A percentile compares a stretch with the other conserved stretches of the same genome.
phyloP scores from a whole-genome alignment of 169 alveolate species.

The Cyclospora cayetanensis region DNA sequence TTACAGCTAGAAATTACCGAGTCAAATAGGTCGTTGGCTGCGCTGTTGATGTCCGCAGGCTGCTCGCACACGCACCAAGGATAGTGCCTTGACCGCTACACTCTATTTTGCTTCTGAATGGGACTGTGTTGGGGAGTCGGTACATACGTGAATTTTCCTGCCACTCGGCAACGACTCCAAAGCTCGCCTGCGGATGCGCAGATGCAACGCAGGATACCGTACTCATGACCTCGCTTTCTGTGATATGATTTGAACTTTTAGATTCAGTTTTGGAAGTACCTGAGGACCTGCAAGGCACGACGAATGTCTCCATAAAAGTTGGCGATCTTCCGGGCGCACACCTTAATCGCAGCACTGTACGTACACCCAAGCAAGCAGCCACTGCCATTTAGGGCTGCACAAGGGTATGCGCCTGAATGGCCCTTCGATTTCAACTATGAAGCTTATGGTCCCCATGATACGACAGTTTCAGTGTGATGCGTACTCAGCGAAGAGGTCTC shows the following conservation, averaged over 20 bases:
- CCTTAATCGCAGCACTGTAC: slow-evolving; percentile 79
- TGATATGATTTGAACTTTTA: neutral
- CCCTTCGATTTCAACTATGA: too few species aligned
- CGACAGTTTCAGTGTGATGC: too few species aligned
- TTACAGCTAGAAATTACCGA: too few species aligned
- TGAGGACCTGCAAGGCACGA: slow-evolving; percentile 82
- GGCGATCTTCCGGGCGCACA: slow-evolving; percentile 86
- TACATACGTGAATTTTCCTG: neutral
- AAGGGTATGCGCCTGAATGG: too few species aligned
- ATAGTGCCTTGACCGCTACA: too few species aligned
- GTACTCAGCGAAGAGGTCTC: too few species aligned
- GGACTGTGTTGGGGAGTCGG: neutral
- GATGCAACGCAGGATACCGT: neutral
- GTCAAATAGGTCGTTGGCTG: slow-evolving; percentile 57
- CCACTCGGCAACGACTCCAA: slow-evolving; percentile 8
- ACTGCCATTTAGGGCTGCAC: too few species aligned
- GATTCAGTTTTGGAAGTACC: slow-evolving; percentile 6
- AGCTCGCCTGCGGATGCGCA: neutral
- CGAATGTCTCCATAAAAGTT: slow-evolving; percentile 85
- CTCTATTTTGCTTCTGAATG: neutral
- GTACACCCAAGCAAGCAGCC: neutral
- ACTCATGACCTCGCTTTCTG: neutral
- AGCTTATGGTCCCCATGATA: too few species aligned
- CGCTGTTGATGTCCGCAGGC: slow-evolving; percentile 57
- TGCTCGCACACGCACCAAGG: neutral